Base-by-base conservation (phyloP, 116 monocot genomes). In the Phalaenopsis hybrid region DNA sequence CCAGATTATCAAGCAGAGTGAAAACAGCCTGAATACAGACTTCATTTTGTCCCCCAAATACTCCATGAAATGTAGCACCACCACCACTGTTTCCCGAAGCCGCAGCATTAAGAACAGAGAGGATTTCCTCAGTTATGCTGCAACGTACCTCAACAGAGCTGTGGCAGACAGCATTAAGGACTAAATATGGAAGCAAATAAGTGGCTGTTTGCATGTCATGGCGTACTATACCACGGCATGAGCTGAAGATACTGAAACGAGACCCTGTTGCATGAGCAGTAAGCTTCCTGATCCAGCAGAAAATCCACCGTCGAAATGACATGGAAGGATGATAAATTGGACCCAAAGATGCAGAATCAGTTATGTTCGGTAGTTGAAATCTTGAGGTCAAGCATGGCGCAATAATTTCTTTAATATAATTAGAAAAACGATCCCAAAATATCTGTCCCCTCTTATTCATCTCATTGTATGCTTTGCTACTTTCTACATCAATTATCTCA, bases 301-400 rank as follows among this genome's bases (percentile, higher is more conserved):
- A 98, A 80, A 98, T 90, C 98, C 98, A 98, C 81, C 93, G 91
- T 79, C 95, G 86, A 81, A 98, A 94, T 82, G 95, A 94, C 98
- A 98, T 94, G 48, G 88, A 83, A 63, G 95, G 89, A 33, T 82
- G 86, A 79, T 94, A 98, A 83, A 98, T 93, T 2, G 98, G 87
- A 43, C 93, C 93, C 70, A 76, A 73, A 23, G 80, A 86, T 81
- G 90, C 21, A 75, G 89, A 76, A 80, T 94, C 98, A 70, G 87
- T 89, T 57, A 88, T 84, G 74, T 74, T 90, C 50, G 98, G 94
- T 74, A 95, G 94, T 68, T 92, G 98, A 79, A 94, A 93, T 79
- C 92, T 89, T 70, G 98, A 98, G 23, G 98, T 98, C 84, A 98
- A 90, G 80, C 98, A 98, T 61, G 98, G 98, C 5, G 92, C 98